A percentile compares a stretch with the other conserved stretches of the same genome.
These are phyloP conservation scores for Neofusicoccum kwambonambiense DNA, from an alignment of 2,329 filamentous ascomycete genomes.

Conservation along the genomic window DNA sequence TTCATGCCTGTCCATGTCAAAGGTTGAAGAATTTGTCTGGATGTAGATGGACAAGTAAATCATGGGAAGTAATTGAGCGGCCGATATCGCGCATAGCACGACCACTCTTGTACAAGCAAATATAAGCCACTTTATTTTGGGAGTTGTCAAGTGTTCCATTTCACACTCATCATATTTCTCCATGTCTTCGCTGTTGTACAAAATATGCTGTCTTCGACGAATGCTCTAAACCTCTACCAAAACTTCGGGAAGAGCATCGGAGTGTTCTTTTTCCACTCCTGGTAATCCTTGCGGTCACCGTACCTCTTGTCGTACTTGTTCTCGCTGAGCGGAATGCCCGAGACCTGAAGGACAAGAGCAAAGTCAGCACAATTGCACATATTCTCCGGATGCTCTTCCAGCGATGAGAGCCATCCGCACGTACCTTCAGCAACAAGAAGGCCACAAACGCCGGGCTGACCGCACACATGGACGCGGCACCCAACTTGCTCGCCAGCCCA, in stretches of 20 bases:
- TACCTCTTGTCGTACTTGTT: conserved; percentile 66
- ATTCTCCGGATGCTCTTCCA: no score
- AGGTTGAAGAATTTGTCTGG: no score
- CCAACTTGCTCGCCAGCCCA: conserved; percentile 39
- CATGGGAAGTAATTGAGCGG: no score
- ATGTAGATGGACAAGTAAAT: no score
- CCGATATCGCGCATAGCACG: no score
- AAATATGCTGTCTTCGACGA: background rate
- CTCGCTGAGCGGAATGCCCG: conserved; percentile 65
- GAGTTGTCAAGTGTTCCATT: no score
- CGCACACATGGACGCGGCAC: conserved; percentile 53
- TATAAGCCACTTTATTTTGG: no score
- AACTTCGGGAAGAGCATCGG: conserved; percentile 65
- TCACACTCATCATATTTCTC: background rate
- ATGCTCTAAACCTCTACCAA: conserved; percentile 27
- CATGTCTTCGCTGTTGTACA: background rate
- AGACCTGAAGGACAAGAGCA: conserved; percentile 29
- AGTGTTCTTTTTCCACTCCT: conserved; percentile 66
- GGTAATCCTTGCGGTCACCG: conserved; percentile 63
- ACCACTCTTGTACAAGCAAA: no score
- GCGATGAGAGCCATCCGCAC: conserved; percentile 21
- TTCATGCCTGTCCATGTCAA: no score
- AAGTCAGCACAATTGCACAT: background rate
- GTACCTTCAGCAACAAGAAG: conserved; percentile 63
- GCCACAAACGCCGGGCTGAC: conserved; percentile 64